These are phyloP conservation scores for Paracoccidioides brasiliensis DNA, from an alignment of 2,329 filamentous ascomycete species.

Conservation along the genomic window DNA sequence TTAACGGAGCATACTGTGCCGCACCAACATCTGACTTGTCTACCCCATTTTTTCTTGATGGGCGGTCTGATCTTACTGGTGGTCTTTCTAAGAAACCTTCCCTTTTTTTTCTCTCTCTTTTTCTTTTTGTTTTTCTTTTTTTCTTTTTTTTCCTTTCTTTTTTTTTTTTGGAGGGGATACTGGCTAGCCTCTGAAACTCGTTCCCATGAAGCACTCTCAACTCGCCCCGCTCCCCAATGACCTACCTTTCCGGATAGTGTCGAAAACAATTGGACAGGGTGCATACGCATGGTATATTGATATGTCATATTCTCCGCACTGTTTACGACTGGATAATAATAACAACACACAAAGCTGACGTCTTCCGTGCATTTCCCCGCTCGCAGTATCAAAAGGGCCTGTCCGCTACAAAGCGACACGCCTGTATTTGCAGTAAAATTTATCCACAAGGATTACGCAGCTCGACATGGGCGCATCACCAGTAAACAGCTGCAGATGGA, in stretches of 20 bases:
- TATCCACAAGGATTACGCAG: constrained; percentile 93
- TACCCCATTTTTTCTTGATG: neutral
- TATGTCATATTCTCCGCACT: neutral
- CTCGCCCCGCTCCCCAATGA: constrained; percentile 70
- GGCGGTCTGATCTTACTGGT: neutral
- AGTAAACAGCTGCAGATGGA: constrained; percentile 86
- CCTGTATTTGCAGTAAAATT: constrained; percentile 96
- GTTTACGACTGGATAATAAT: neutral
- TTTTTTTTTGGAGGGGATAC: neutral
- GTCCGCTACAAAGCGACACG: constrained; percentile 52
- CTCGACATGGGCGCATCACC: constrained; percentile 75
- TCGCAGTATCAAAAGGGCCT: constrained; percentile 78
- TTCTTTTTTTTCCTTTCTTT: neutral
- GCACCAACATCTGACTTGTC: neutral
- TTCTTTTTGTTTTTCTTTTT: neutral
- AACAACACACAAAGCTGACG: neutral
- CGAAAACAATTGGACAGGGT: constrained; percentile 89
- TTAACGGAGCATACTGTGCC: neutral
- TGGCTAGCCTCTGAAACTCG: neutral
- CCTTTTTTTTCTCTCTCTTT: neutral
- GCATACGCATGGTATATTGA: constrained; percentile 77
- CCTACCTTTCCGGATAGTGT: constrained; percentile 86
- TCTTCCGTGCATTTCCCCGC: constrained; percentile 5
- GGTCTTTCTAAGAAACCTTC: neutral
- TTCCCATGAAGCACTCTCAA: constrained; percentile 60